Percentiles rank a stretch among this genome's conserved stretches.
Evolutionary conservation across 495 filamentous ascomycete genomes (phyloP).

Genomic region (Xylaria acuta): DNA sequence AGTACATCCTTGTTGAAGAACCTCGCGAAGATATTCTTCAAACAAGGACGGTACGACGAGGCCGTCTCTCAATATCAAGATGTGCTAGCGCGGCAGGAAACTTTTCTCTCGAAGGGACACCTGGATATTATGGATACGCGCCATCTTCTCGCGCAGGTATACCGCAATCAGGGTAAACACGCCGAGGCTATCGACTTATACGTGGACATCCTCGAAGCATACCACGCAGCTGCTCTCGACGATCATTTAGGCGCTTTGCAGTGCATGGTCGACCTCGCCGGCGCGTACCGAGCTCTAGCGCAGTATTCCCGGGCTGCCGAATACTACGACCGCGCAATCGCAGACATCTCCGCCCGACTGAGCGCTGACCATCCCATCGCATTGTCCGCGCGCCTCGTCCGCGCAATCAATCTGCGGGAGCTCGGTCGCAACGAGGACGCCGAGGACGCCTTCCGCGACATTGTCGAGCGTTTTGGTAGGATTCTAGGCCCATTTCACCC

Average conservation of each 20-base stretch:
- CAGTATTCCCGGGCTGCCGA: slow-evolving; percentile 7
- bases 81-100: neutral
- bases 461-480: slow-evolving; percentile 6
- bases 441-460: slow-evolving; percentile 18
- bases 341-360: neutral
- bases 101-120: slow-evolving; percentile 4
- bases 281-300: slow-evolving; percentile 12
- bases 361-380: slow-evolving; percentile 17
- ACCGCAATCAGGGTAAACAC: slow-evolving; percentile 10
- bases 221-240: slow-evolving; percentile 14
- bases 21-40: slow-evolving; percentile 15
- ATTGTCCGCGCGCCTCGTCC: slow-evolving; percentile 7
- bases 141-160: slow-evolving; percentile 14
- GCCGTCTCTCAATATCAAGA: slow-evolving; percentile 12
- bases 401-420: slow-evolving; percentile 6
- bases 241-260: slow-evolving; percentile 8
- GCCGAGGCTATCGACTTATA: neutral
- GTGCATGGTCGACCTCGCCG: slow-evolving; percentile 15
- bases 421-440: slow-evolving; percentile 4
- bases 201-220: slow-evolving; percentile 1
- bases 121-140: slow-evolving; percentile 3
- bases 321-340: slow-evolving; percentile 17
- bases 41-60: slow-evolving; percentile 4
- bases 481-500: slow-evolving; percentile 11
- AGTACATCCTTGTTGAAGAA: slow-evolving; percentile 1